Base-by-base conservation (phyloP, 129 eudicot genomes). In the Solidago caesia region DNA sequence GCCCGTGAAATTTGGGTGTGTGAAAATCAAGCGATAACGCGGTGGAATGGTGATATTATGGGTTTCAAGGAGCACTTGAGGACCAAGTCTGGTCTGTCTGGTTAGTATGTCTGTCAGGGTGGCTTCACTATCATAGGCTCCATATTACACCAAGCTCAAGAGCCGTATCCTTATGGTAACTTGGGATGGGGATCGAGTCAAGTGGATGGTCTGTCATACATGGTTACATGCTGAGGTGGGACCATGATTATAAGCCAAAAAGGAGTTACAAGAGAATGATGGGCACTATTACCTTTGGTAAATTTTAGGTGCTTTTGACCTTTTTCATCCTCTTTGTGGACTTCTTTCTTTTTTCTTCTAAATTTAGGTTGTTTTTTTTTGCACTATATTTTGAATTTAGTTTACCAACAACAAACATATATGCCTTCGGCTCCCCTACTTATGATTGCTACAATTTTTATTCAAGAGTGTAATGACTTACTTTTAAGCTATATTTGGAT, bases 1-100 rank as follows among this genome's bases (percentile, higher is more conserved):
- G 99, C 99, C 0, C 87, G 81, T 14, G 99, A 94, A 88, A 94
- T 94, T 2, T 94, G 99, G 99, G 97, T 94, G 39, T 94, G 99
- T 41, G 99, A 94, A 77, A 88, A 94, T 49, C 97, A 94, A 64
- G 63, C 83, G 0, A 91, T 94, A 77, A 86, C 96, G 1, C 77
- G 93, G 43, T 94, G 99, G 99, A 88, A 79, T 61, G 99, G 99
- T 46, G 99, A 94, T 77, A 94, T 94, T 41, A 86, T 91, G 86
- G 93, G 85, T 43, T 94, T 94, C 75, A 94, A 94, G 83, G 79
- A 82, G 80, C 99, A 94, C 71, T 76, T 94, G 67, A 94, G 75
- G 93, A 68, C 51, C 4, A 91, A 83, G 76, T 83, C 99, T 72
- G 97, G 97, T 42, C 71, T 90, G 51, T 73, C 70, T 25, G 80